Base-by-base conservation (phyloP, 495 filamentous ascomycete species). In the Daldinia decipiens region DNA sequence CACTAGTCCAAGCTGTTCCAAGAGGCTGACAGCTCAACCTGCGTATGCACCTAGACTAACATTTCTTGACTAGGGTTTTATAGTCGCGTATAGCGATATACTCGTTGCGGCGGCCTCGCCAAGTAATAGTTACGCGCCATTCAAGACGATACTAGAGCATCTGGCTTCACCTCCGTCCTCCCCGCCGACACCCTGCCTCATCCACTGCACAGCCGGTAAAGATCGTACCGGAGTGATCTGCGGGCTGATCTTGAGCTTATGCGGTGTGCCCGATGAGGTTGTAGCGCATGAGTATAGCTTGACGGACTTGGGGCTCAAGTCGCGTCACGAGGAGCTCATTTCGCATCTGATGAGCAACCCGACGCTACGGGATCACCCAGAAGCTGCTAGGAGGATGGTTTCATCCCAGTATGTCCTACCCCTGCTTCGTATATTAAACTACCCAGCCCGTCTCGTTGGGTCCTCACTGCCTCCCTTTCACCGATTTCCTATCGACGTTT, bases 191-290 rank as follows among this genome's bases (percentile, higher is more conserved):
- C 68, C 78, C 47, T 69, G 62, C 65, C 78, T 70, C 36, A 70
- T 63, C 52, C 74, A 63, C 78, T 92, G 90, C 74, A 86, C 86
- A 13, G 86, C 84, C 15, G 87, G 87, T 0, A 90, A 90, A 72
- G 87, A 89, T 76, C 80, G 89, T 45, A 92, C 90, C 1, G 90
- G 90, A 11, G 80, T 91, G 2, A 74, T 91, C 45, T 82, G 83
- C 62, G 89, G 87, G 24, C 65, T 92, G 8, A 72, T 91, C 24
- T 78, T 92, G 7, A 77, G 81, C 47, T 77, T 92, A 9, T 88
- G 83, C 54, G 87, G 87, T 26, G 83, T 88, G 0, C 65, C 79
- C 0, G 84, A 89, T 70, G 82, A 86, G 15, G 63, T 79, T n/a
- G 82, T 92, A 34, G 85, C 87, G 7, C 74, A 86, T 43, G 90